A percentile compares a stretch with the other conserved stretches of the same genome.
Evolutionary conservation across 495 filamentous ascomycete genomes (phyloP).

Genomic region (Aspergillus sparsus): DNA sequence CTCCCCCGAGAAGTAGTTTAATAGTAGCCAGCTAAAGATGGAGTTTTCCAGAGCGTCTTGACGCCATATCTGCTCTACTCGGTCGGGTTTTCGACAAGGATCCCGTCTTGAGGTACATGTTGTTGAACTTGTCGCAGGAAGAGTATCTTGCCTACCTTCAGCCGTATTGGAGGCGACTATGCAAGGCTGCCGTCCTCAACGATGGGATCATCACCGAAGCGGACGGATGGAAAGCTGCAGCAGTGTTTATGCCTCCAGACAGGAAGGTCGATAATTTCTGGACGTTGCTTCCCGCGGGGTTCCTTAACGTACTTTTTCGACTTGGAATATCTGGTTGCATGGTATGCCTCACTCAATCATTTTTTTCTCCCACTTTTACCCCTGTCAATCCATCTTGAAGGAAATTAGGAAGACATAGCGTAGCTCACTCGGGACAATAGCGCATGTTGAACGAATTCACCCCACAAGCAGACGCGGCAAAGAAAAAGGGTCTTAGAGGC

Average conservation of each 20-base stretch:
- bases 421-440: neutral
- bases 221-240: slow-evolving; percentile 1
- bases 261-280: slow-evolving; percentile 8
- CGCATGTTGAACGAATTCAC: slow-evolving; percentile 9
- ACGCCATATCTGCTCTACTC: slow-evolving; percentile 1
- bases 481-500: slow-evolving; percentile 3
- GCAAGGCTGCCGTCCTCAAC: slow-evolving; percentile 6
- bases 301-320: neutral
- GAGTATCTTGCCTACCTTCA: neutral
- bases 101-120: slow-evolving; percentile 9
- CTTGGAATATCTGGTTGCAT: neutral
- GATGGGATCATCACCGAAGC: slow-evolving; percentile 7
- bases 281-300: neutral
- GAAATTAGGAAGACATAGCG: neutral
- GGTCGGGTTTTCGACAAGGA: slow-evolving; percentile 10
- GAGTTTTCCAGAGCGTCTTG: neutral
- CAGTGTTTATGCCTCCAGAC: slow-evolving; percentile 11
- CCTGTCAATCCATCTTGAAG: neutral
- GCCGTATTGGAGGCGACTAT: slow-evolving; percentile 8
- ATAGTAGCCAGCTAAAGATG: neutral
- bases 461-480: neutral
- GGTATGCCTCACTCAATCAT: neutral
- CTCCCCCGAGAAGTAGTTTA: neutral
- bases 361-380: neutral
- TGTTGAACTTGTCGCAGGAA: slow-evolving; percentile 4